Evolutionary conservation across 208 protist genomes (phyloP).

Genomic region (Zelonia costaricensis): DNA sequence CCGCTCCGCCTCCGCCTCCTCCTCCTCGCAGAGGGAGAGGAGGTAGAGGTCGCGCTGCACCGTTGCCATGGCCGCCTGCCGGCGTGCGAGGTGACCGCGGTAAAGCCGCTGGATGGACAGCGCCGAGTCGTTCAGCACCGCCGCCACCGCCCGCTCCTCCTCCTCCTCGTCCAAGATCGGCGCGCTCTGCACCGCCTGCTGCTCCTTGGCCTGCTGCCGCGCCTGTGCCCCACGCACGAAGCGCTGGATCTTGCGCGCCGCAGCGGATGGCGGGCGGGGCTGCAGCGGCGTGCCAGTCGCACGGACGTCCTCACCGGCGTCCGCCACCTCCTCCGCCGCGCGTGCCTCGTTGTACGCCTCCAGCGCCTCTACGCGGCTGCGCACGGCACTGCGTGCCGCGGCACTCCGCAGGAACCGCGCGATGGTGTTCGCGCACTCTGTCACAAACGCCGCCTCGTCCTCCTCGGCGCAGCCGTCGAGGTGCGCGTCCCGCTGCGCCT

Average conservation of each 20-base stretch:
- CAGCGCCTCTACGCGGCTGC: neutral
- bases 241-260: conserved; percentile 32
- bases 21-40: conserved; percentile 11
- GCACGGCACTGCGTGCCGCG: neutral
- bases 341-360: neutral
- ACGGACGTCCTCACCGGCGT: neutral
- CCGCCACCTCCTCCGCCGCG: neutral
- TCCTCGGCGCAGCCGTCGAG: neutral
- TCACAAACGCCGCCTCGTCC: neutral
- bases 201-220: conserved; percentile 9
- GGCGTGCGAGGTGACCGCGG: conserved; percentile 45
- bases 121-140: conserved; percentile 38
- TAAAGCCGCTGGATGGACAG: conserved; percentile 48
- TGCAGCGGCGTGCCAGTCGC: neutral
- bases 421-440: neutral
- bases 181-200: conserved; percentile 10
- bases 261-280: neutral
- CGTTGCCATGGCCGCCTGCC: conserved; percentile 21
- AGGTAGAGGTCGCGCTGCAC: conserved; percentile 26
- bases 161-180: conserved; percentile 26
- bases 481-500: neutral
- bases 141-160: conserved; percentile 32
- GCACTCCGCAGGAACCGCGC: conserved; percentile 13
- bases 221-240: conserved; percentile 23
- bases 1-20: conserved; percentile 11